Percentiles rank a stretch among this genome's conserved stretches.
Evolutionary conservation across 2,329 filamentous ascomycete genomes (phyloP).

Genomic region (Zasmidium angulare): DNA sequence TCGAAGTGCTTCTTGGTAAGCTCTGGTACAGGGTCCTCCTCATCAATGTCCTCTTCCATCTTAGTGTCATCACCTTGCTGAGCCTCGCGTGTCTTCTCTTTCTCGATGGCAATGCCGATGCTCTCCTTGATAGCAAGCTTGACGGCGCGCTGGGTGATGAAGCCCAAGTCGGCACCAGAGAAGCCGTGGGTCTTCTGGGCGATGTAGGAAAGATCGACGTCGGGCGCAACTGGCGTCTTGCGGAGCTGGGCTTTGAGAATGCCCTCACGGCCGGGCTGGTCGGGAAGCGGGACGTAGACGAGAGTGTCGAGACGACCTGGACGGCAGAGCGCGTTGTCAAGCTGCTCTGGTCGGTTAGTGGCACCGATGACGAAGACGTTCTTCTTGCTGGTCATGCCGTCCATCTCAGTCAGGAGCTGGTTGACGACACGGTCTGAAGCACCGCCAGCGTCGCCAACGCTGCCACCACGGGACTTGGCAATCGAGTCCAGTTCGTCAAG

Average conservation of each 20-base stretch:
- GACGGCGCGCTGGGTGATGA: conserved; percentile 97
- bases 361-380: conserved; percentile 99
- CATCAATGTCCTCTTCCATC: conserved; percentile 74
- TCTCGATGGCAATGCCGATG: conserved; percentile 84
- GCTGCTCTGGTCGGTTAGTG: conserved; percentile 97
- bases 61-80: conserved; percentile 67
- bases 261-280: conserved; percentile 82
- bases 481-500: conserved; percentile 98
- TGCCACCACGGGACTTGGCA: conserved; percentile 98
- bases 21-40: conserved; percentile 90
- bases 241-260: conserved; percentile 95
- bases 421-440: conserved; percentile 99
- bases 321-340: conserved; percentile 96
- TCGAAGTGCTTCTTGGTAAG: conserved; percentile 96
- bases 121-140: conserved; percentile 99
- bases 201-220: conserved; percentile 89
- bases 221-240: conserved; percentile 88
- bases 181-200: conserved; percentile 97
- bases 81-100: conserved; percentile 80
- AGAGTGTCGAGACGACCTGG: conserved; percentile 97
- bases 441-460: conserved; percentile 91
- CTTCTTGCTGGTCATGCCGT: conserved; percentile 99
- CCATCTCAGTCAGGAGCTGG: conserved; percentile 99
- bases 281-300: conserved; percentile 95
- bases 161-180: conserved; percentile 98